These are phyloP conservation scores for Nevesoporus exiguus DNA, from an alignment of 768 basidiomycete species.

Conservation along the genomic window DNA sequence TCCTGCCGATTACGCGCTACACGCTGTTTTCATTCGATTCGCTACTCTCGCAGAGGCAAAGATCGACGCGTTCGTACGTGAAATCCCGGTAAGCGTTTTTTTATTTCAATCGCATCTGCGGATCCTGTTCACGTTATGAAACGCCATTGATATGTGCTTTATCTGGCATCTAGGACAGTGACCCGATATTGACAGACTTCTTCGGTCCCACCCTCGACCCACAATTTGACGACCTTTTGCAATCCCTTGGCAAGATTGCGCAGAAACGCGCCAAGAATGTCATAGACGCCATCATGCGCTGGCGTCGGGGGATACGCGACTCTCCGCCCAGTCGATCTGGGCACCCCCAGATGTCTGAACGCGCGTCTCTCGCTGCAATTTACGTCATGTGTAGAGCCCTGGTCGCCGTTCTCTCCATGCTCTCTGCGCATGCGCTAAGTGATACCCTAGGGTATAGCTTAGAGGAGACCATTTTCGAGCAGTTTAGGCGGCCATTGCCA, in stretches of 20 bases:
- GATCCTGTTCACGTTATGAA: background rate
- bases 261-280: constrained; percentile 82
- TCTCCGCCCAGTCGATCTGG: constrained; percentile 39
- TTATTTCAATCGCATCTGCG: background rate
- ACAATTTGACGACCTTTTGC: constrained; percentile 82
- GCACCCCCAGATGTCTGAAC: constrained; percentile 44
- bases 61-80: constrained; percentile 69
- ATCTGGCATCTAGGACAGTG: constrained; percentile 52
- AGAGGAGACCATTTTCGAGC: constrained; percentile 88
- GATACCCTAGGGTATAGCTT: constrained; percentile 74
- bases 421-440: constrained; percentile 74
- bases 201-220: constrained; percentile 73
- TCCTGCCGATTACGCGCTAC: constrained; percentile 84
- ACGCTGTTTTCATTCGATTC: constrained; percentile 86
- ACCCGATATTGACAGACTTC: constrained; percentile 59
- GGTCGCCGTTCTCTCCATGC: constrained; percentile 67
- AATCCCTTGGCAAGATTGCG: constrained; percentile 80
- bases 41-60: constrained; percentile 76
- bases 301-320: constrained; percentile 77
- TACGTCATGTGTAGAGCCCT: constrained; percentile 90
- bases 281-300: constrained; percentile 82
- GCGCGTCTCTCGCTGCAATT: constrained; percentile 77
- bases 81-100: constrained; percentile 55
- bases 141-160: constrained; percentile 1
- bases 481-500: constrained; percentile 65